These are phyloP conservation scores for Cytospora schulzeri DNA, from an alignment of 2,329 filamentous ascomycete genomes.

Conservation along the genomic window DNA sequence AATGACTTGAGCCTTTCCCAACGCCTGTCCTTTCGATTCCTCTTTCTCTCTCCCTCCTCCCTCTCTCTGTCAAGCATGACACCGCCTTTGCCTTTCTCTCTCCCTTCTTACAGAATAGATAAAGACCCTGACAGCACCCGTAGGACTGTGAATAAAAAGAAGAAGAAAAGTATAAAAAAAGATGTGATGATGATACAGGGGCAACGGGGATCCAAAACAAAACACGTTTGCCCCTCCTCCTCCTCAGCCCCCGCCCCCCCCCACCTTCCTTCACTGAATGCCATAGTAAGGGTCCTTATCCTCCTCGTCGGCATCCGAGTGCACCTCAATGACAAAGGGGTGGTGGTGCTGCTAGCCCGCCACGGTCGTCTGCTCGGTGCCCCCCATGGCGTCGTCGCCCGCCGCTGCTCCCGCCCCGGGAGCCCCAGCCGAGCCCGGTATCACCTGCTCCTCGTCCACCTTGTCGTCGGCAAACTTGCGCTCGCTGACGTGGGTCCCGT, in stretches of 20 bases:
- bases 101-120: neutral
- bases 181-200: constrained; percentile 25
- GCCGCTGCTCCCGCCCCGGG: too few species aligned
- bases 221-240: too few species aligned
- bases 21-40: constrained; percentile 12
- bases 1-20: constrained; percentile 16
- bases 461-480: constrained; percentile 80
- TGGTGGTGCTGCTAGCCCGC: constrained; percentile 29
- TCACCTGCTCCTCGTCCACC: constrained; percentile 70
- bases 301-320: constrained; percentile 9
- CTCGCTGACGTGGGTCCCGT: constrained; percentile 80
- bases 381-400: constrained; percentile 43
- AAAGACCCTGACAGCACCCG: constrained; percentile 12
- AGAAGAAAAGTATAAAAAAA: constrained; percentile 1
- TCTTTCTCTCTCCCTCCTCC: neutral
- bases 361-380: constrained; percentile 45
- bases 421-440: too few species aligned
- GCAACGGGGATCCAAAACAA: constrained; percentile 6
- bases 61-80: constrained; percentile 6
- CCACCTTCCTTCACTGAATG: constrained; percentile 8
- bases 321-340: constrained; percentile 15
- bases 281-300: neutral
- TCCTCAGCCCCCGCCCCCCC: neutral
- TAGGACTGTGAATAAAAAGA: constrained; percentile 6
- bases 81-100: constrained; percentile 1